Conservation (phyloP, 139 green algal genomes). For the Limnomonas spitsbergensis region DNA sequence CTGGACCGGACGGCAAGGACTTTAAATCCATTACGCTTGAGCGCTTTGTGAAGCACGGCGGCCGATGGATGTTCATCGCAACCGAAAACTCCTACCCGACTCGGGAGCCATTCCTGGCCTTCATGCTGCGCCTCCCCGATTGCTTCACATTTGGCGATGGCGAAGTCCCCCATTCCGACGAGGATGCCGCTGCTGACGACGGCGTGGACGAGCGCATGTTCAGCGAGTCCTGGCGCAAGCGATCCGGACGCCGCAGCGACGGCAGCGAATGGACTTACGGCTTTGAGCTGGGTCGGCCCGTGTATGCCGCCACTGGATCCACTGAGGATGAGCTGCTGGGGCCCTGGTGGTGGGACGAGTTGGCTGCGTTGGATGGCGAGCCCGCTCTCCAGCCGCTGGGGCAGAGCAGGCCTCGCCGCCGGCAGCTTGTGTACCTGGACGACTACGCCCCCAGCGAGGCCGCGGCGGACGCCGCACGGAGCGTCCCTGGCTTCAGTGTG, state of each 20-base stretch:
- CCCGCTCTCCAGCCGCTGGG: background rate
- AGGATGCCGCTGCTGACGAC: background rate
- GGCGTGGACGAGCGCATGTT: background rate
- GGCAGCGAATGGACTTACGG: background rate
- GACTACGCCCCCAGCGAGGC: conserved; percentile 7
- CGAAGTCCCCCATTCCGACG: background rate
- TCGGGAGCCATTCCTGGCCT: conserved; percentile 4
- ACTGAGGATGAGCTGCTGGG: conserved; percentile 10
- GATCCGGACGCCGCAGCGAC: background rate
- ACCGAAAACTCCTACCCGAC: background rate
- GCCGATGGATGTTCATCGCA: conserved; percentile 25
- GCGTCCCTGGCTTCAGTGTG: background rate
- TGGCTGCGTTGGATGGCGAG: background rate
- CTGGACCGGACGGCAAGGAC: background rate
- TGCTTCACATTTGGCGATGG: background rate
- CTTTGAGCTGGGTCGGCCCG: background rate
- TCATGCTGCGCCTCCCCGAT: conserved; percentile 3
- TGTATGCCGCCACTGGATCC: background rate
- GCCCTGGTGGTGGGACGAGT: conserved; percentile 13
- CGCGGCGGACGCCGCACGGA: no score
- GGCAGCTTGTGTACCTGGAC: conserved; percentile 10
- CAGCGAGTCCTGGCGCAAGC: background rate
- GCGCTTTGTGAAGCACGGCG: conserved; percentile 19
- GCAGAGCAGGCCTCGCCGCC: background rate
- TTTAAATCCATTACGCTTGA: background rate